These are phyloP conservation scores for Huntiella omanensis DNA, from an alignment of 2,329 filamentous ascomycete species.

Conservation along the genomic window DNA sequence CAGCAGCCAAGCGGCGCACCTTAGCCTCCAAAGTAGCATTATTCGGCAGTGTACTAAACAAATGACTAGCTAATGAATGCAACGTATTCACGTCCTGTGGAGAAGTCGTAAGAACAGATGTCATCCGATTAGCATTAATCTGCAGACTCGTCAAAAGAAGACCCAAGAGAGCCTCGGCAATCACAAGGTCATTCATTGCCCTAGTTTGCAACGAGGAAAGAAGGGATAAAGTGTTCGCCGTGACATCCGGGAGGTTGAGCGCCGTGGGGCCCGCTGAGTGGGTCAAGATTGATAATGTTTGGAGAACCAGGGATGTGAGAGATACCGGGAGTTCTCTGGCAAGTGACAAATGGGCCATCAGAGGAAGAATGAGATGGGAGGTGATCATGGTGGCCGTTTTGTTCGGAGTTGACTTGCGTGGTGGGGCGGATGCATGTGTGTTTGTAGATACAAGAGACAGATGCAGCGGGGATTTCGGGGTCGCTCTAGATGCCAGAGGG, in stretches of 20 bases:
- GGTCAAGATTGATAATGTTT: slow-evolving; percentile 67
- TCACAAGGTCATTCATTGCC: slow-evolving; percentile 39
- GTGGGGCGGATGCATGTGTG: slow-evolving; percentile 21
- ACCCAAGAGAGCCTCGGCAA: slow-evolving; percentile 61
- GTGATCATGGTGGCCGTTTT: slow-evolving; percentile 60
- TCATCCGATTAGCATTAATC: slow-evolving; percentile 55
- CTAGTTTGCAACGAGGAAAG: slow-evolving; percentile 48
- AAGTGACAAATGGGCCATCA: slow-evolving; percentile 63
- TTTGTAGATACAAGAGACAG: slow-evolving; percentile 85
- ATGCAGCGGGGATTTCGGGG: slow-evolving; percentile 59
- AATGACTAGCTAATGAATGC: no score
- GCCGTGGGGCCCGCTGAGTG: slow-evolving; percentile 70
- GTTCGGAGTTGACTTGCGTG: slow-evolving; percentile 46
- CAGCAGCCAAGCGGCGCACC: slow-evolving; percentile 60
- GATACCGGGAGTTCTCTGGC: slow-evolving; percentile 26
- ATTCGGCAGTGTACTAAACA: no score
- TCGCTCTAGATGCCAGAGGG: slow-evolving; percentile 64
- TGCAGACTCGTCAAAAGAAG: slow-evolving; percentile 65
- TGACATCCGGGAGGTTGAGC: slow-evolving; percentile 58
- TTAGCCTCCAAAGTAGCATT: slow-evolving; percentile 50
- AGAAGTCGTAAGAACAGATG: slow-evolving; percentile 15
- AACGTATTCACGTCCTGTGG: no score
- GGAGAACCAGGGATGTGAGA: slow-evolving; percentile 58
- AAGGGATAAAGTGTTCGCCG: slow-evolving; percentile 67
- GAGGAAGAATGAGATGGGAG: slow-evolving; percentile 66